phyloP scores from a whole-genome alignment of 805 yeast genomes.

The Nakazawaea wyomingensis region DNA sequence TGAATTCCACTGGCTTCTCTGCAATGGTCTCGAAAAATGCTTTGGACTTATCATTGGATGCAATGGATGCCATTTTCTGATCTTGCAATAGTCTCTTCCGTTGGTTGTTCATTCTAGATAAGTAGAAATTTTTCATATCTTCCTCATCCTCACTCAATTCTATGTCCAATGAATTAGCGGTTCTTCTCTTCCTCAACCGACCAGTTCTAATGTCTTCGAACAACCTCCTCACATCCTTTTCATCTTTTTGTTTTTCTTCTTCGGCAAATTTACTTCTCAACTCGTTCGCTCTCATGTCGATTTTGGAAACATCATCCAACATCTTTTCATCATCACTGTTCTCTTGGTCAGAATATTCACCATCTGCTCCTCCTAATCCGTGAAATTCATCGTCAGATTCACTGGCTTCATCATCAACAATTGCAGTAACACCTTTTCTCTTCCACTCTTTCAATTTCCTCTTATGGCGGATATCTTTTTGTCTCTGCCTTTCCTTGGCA shows the following conservation, averaged over 20 bases:
- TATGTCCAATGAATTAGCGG: slow-evolving; percentile 46
- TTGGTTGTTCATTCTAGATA: slow-evolving; percentile 35
- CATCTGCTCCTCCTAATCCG: slow-evolving; percentile 74
- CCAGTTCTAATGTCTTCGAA: slow-evolving; percentile 71
- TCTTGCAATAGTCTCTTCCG: slow-evolving; percentile 42
- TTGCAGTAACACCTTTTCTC: slow-evolving; percentile 48
- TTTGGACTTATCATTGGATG: slow-evolving; percentile 50
- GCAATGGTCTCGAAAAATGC: slow-evolving; percentile 66
- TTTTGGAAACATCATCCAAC: slow-evolving; percentile 65
- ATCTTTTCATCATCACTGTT: slow-evolving; percentile 74
- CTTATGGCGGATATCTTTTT: slow-evolving; percentile 19
- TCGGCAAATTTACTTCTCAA: slow-evolving; percentile 53
- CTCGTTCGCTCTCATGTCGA: slow-evolving; percentile 52
- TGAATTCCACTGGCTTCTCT: slow-evolving; percentile 33
- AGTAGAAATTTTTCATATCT: slow-evolving; percentile 33
- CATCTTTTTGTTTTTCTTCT: slow-evolving; percentile 58
- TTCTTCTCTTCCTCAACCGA: slow-evolving; percentile 52
- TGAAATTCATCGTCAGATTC: slow-evolving; percentile 89
- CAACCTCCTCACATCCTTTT: slow-evolving; percentile 58
- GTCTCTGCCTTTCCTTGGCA: slow-evolving; percentile 21
- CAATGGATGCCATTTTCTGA: slow-evolving; percentile 36
- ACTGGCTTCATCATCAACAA: slow-evolving; percentile 78
- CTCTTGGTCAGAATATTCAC: slow-evolving; percentile 50
- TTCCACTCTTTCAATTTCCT: slow-evolving; percentile 47
- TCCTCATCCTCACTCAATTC: slow-evolving; percentile 63